These are phyloP conservation scores for Wickerhamia fluorescens DNA, from an alignment of 805 yeast species.

Conservation along the genomic window DNA sequence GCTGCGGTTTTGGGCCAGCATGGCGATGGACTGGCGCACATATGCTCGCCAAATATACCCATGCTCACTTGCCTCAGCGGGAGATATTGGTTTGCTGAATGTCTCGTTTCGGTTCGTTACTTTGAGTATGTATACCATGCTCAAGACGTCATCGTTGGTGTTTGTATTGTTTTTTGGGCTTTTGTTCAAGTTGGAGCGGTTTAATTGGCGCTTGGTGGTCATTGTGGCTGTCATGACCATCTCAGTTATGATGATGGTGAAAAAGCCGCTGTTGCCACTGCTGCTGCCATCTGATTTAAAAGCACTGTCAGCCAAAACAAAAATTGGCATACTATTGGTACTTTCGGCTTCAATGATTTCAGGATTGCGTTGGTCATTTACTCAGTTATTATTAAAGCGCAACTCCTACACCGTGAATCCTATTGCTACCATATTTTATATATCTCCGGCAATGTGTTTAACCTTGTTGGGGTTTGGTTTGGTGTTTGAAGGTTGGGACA, in stretches of 20 bases:
- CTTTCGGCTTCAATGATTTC: constrained; percentile 72
- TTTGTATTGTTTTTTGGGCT: constrained; percentile 89
- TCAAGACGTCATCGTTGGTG: constrained; percentile 80
- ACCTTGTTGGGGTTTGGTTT: constrained; percentile 57
- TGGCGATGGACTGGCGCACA: constrained; percentile 2
- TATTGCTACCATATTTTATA: constrained; percentile 70
- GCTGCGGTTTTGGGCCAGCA: too few relatives aligned
- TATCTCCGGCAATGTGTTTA: constrained; percentile 78
- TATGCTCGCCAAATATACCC: constrained; percentile 61
- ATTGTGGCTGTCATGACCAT: constrained; percentile 74
- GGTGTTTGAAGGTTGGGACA: constrained; percentile 58
- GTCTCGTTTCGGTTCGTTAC: constrained; percentile 74
- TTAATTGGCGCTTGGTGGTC: constrained; percentile 57
- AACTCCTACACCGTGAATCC: constrained; percentile 64
- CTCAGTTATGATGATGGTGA: constrained; percentile 88
- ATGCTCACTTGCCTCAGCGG: constrained; percentile 81
- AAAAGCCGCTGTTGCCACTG: constrained; percentile 19
- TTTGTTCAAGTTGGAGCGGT: constrained; percentile 66
- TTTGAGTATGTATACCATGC: constrained; percentile 83
- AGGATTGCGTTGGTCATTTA: constrained; percentile 92
- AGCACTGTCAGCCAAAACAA: constrained; percentile 14
- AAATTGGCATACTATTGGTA: constrained; percentile 66
- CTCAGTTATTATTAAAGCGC: constrained; percentile 69
- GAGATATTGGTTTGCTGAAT: constrained; percentile 92
- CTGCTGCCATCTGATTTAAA: constrained; percentile 8